Conservation (phyloP, 768 basidiomycete genomes). For the Leucogyrophana mollusca region DNA sequence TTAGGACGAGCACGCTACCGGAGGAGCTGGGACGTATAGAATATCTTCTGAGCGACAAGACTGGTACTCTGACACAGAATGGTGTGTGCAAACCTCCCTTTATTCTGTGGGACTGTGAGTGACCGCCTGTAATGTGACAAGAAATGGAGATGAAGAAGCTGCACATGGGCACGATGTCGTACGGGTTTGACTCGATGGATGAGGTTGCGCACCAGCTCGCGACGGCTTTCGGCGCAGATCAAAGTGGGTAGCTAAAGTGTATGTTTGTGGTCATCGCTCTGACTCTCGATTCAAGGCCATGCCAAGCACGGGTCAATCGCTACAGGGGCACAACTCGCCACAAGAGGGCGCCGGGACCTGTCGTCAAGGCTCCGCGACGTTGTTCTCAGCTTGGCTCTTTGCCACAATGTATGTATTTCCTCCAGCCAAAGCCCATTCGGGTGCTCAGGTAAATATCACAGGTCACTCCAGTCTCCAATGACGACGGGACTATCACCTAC, state of each 20-base stretch:
- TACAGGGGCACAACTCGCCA: conserved; percentile 81
- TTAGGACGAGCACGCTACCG: conserved; percentile 94
- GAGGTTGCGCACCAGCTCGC: conserved; percentile 93
- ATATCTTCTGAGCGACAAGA: conserved; percentile 96
- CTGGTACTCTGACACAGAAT: conserved; percentile 96
- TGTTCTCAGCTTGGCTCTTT: conserved; percentile 89
- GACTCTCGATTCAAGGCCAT: conserved; percentile 29
- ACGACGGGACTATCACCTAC: conserved; percentile 93
- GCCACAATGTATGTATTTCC: conserved; percentile 77
- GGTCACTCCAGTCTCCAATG: conserved; percentile 95
- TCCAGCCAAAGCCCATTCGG: conserved; percentile 1
- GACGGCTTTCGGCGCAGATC: conserved; percentile 74
- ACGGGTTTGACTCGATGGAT: conserved; percentile 98
- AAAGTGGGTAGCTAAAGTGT: conserved; percentile 34
- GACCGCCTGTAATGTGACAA: conserved; percentile 27
- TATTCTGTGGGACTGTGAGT: background rate
- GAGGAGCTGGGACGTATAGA: conserved; percentile 96
- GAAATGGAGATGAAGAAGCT: conserved; percentile 99
- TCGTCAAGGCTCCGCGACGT: conserved; percentile 91
- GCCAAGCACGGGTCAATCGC: conserved; percentile 54
- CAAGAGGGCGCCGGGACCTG: conserved; percentile 90
- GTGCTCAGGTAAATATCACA: conserved; percentile 26
- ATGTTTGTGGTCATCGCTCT: background rate
- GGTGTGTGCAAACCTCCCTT: conserved; percentile 48
- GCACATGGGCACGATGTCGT: conserved; percentile 98